A percentile compares a stretch with the other conserved stretches of the same genome.
These are phyloP conservation scores for Aspergillus mulundensis DNA, from an alignment of 495 filamentous ascomycete species.

Conservation along the genomic window DNA sequence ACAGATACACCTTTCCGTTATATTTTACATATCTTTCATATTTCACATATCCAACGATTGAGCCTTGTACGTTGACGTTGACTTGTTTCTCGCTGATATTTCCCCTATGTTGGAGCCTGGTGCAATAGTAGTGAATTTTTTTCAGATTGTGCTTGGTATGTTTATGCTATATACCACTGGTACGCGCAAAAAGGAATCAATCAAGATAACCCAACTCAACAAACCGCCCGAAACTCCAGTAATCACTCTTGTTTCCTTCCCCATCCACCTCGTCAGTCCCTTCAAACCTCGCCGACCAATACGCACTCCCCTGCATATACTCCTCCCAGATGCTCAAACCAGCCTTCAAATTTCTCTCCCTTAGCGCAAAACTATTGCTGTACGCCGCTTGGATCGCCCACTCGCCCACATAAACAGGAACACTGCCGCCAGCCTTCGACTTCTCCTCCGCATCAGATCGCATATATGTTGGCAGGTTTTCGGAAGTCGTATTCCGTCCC, in stretches of 20 bases:
- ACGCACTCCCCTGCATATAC: conserved; percentile 22
- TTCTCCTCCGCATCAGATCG: conserved; percentile 18
- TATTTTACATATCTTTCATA: neutral
- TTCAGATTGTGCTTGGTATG: conserved; percentile 1
- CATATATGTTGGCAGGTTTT: conserved; percentile 21
- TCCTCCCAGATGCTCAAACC: conserved; percentile 21
- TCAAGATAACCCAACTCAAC: conserved; percentile 14
- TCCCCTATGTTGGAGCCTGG: conserved; percentile 5
- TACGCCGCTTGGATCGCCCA: conserved; percentile 26
- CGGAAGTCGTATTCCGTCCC: conserved; percentile 20
- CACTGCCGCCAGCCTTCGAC: conserved; percentile 18
- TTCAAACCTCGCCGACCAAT: conserved; percentile 27
- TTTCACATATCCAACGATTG: neutral
- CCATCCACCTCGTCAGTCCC: conserved; percentile 21
- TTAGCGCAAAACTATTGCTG: conserved; percentile 21
- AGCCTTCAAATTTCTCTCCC: conserved; percentile 21
- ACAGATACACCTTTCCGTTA: conserved; percentile 11
- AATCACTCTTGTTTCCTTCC: conserved; percentile 22
- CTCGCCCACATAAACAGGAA: conserved; percentile 31
- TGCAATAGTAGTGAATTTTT: conserved; percentile 7
- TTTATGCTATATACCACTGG: conserved; percentile 6
- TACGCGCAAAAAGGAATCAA: neutral
- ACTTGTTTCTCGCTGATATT: conserved; percentile 1
- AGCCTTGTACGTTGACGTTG: conserved; percentile 10
- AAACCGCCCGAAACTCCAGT: conserved; percentile 25